Conservation (phyloP, 371 early-diverging fungal species). For the Nematocida sp. region DNA sequence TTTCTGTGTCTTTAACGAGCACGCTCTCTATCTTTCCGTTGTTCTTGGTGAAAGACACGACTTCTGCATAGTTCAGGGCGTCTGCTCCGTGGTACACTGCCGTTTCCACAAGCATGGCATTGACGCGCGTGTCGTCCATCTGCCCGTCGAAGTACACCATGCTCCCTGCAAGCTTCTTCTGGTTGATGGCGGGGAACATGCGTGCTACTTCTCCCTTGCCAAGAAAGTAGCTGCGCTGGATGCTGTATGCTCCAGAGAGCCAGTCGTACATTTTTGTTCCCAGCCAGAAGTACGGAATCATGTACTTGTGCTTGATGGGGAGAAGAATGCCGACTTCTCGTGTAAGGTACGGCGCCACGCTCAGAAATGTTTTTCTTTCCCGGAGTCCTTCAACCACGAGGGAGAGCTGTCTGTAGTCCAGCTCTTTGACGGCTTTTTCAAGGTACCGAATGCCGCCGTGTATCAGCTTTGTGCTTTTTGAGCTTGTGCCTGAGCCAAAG, state of each 20-base stretch:
- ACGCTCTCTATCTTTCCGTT: conserved; percentile 72
- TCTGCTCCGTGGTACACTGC: conserved; percentile 83
- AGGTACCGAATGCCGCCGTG: conserved; percentile 98
- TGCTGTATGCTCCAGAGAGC: conserved; percentile 78
- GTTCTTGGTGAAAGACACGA: conserved; percentile 73
- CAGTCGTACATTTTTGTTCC: conserved; percentile 88
- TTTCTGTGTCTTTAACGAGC: conserved; percentile 73
- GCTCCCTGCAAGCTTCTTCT: conserved; percentile 78
- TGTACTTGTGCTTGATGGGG: conserved; percentile 85
- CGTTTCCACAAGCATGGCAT: conserved; percentile 84
- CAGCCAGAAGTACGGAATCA: conserved; percentile 87
- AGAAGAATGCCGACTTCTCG: conserved; percentile 85
- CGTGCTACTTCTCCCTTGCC: conserved; percentile 75
- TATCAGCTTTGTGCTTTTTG: conserved; percentile 88
- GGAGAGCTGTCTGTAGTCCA: conserved; percentile 88
- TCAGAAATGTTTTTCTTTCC: conserved; percentile 83
- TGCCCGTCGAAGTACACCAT: conserved; percentile 95
- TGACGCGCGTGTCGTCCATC: conserved; percentile 92
- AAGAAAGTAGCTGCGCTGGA: conserved; percentile 78
- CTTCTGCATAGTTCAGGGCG: conserved; percentile 86
- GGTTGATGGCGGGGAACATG: conserved; percentile 84
- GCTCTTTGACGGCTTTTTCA: conserved; percentile 86
- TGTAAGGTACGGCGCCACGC: conserved; percentile 86
- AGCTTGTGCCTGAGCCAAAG: conserved; percentile 86
- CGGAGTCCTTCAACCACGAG: conserved; percentile 87